Percentiles rank a stretch among this genome's conserved stretches.
Conservation (phyloP, 371 early-diverging fungal species). For the Syncephalis fuscata region DNA sequence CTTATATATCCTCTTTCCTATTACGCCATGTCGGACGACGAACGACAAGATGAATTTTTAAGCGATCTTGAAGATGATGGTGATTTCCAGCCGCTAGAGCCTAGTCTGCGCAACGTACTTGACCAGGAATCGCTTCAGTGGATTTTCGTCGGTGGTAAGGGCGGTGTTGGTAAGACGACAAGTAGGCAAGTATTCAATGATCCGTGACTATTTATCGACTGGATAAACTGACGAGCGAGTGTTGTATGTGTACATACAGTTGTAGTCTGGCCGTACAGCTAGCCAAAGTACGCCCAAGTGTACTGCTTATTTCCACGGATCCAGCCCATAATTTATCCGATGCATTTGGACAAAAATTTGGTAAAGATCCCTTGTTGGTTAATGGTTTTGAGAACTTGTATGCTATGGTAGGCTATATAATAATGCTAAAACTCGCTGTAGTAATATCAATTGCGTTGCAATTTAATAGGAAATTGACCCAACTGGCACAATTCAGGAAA, state of each 20-base stretch:
- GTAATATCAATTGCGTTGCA: too few relatives aligned
- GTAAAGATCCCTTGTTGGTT: slow-evolving; percentile 87
- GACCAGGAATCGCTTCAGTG: slow-evolving; percentile 90
- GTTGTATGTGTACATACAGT: too few relatives aligned
- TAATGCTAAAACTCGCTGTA: too few relatives aligned
- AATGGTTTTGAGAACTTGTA: slow-evolving; percentile 87
- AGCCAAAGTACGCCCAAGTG: slow-evolving; percentile 79
- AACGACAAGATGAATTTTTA: too few relatives aligned
- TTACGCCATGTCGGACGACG: too few relatives aligned
- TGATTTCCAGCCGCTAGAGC: slow-evolving; percentile 49
- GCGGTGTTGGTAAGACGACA: slow-evolving; percentile 83
- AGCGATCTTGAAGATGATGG: slow-evolving; percentile 15
- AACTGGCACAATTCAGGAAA: slow-evolving; percentile 87
- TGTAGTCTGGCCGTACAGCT: slow-evolving; percentile 86
- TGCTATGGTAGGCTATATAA: slow-evolving; percentile 63
- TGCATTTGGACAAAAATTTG: slow-evolving; percentile 97
- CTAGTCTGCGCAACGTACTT: slow-evolving; percentile 83
- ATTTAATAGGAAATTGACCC: slow-evolving; percentile 97
- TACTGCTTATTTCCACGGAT: slow-evolving; percentile 94
- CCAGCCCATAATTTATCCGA: slow-evolving; percentile 98
- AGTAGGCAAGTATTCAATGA: slow-evolving; percentile 2
- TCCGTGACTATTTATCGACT: too few relatives aligned
- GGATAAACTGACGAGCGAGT: too few relatives aligned
- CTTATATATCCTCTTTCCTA: too few relatives aligned
- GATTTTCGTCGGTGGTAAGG: slow-evolving; percentile 98